phyloP scores from a whole-genome alignment of 768 basidiomycete genomes.

The Trametes villosa region DNA sequence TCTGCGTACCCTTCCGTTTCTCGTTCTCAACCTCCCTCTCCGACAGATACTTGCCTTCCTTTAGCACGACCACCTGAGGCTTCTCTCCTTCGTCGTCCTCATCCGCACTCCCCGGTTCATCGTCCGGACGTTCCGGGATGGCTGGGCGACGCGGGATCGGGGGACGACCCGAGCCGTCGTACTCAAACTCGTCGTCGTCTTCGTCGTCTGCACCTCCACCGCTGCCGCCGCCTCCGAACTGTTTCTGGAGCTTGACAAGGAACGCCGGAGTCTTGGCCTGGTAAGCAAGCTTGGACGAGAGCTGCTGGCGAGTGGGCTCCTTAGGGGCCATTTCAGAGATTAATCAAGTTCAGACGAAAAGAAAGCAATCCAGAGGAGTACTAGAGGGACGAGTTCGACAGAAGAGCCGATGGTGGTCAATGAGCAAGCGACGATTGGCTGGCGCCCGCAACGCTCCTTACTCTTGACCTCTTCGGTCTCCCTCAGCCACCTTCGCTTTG shows the following conservation, averaged over 20 bases:
- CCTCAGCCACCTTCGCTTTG: no score
- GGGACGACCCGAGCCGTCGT: slow-evolving; percentile 68
- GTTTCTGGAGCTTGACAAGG: slow-evolving; percentile 61
- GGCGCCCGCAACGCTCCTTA: neutral
- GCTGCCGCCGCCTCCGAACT: slow-evolving; percentile 55
- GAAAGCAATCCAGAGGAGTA: neutral
- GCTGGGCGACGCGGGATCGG: slow-evolving; percentile 77
- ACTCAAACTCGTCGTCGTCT: slow-evolving; percentile 57
- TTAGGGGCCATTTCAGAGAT: slow-evolving; percentile 41
- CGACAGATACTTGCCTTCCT: slow-evolving; percentile 85
- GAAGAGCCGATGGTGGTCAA: neutral
- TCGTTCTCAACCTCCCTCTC: slow-evolving; percentile 80
- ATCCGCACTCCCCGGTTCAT: slow-evolving; percentile 73
- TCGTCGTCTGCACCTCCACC: slow-evolving; percentile 37
- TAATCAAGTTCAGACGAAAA: neutral
- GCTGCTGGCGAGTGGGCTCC: slow-evolving; percentile 72
- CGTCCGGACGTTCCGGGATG: slow-evolving; percentile 68
- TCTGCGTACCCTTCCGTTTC: slow-evolving; percentile 63
- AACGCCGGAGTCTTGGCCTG: slow-evolving; percentile 64
- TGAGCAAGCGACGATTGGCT: no score
- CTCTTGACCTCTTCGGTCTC: neutral
- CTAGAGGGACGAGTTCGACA: no score
- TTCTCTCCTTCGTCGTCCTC: slow-evolving; percentile 72
- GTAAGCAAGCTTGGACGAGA: slow-evolving; percentile 73
- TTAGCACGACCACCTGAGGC: slow-evolving; percentile 88